phyloP scores from a whole-genome alignment of 257 asterid species.

The Paulownia fortunei region DNA sequence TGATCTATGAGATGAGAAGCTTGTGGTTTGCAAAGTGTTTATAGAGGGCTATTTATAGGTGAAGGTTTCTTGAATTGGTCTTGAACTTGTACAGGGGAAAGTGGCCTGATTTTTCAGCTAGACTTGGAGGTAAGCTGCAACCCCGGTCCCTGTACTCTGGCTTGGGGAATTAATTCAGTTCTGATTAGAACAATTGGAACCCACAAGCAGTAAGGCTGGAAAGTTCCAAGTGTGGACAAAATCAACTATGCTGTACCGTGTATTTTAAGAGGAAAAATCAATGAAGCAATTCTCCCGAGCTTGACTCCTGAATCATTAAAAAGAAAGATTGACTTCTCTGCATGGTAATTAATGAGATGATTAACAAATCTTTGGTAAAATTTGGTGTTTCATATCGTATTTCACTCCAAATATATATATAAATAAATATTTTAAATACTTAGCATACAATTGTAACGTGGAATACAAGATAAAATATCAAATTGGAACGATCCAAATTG shows the following conservation, averaged over 20 bases:
- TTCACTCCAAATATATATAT: too few relatives aligned
- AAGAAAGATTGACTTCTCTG: neutral
- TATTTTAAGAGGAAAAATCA: slow-evolving; percentile 9
- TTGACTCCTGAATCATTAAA: neutral
- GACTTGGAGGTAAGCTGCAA: neutral
- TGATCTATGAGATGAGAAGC: neutral
- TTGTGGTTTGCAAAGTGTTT: neutral
- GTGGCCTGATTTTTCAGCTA: neutral
- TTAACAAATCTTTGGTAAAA: too few relatives aligned
- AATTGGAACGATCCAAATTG: too few relatives aligned
- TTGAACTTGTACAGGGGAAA: neutral
- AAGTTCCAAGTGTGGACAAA: slow-evolving; percentile 3
- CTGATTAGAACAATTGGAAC: neutral
- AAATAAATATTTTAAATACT: too few relatives aligned
- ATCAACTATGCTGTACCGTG: neutral
- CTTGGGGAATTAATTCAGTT: neutral
- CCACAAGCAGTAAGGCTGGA: neutral
- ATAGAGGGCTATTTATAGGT: slow-evolving; percentile 20
- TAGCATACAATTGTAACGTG: too few relatives aligned
- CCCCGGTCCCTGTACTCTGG: neutral
- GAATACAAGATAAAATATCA: too few relatives aligned
- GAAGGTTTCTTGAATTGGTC: slow-evolving; percentile 7
- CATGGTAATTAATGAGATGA: neutral
- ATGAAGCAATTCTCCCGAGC: neutral
- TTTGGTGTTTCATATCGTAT: too few relatives aligned